Base-by-base conservation (phyloP, 345 rosid species). In the Salix koriyanagi region DNA sequence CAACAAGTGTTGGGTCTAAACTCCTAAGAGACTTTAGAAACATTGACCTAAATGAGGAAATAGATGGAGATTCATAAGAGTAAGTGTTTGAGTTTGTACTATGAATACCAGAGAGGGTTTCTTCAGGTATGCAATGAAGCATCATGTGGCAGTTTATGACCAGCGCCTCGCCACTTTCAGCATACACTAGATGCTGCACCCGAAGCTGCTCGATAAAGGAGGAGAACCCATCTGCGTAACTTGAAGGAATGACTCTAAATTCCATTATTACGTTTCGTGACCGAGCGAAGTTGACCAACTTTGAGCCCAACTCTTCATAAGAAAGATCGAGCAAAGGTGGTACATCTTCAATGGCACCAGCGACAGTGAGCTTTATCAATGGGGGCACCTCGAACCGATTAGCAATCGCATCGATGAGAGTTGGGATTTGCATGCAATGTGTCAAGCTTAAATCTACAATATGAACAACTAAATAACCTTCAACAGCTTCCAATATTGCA, bases 381-480 rank as follows among this genome's bases (percentile, higher is more conserved):
- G 97, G 95, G 9, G 87, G 89, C 3, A 75, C 83, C 65, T 90
- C 92, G 41, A 85, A 84, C 19, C 92, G 83, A 67, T 70, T 88
- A 6, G 96, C 85, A 10, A 95, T 79, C 15, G 97, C 90, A 65
- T 93, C 97, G 32, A 95, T 83, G 4, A 93, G 90, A 12, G 96
- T 95, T 52, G 97, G 99, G 73, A 95, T 91, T 83, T 95, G 99
- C 99, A 95, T 95, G 91, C 97, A 95, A 71, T 93, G 96, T 4
- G 93, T 93, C 61, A 84, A 83, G 87, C 96, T 90, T 25, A 95
- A 77, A 80, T 95, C 99, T 23, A 95, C 94, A 64, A 95, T 91
- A 75, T 93, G 99, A 34, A 95, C 79, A 7, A 86, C 83, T 0
- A 96, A 83, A 72, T 81, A 88, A 65, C 97, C 97, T 72, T 95